These are phyloP conservation scores for Rhizopogon parksii DNA, from an alignment of 1,284 basidiomycete species.

Conservation along the genomic window DNA sequence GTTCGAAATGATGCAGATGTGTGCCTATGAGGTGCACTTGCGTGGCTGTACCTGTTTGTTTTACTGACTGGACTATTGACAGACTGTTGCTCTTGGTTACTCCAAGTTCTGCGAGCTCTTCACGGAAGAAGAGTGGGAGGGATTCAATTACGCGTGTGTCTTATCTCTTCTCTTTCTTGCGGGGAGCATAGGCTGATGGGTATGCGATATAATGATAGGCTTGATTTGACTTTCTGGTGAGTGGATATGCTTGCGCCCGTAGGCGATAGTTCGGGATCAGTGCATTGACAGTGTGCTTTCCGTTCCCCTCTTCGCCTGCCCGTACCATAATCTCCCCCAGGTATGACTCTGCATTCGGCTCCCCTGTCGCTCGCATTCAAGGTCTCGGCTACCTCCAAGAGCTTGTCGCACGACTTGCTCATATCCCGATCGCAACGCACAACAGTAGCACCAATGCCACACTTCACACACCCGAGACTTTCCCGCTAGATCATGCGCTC, in stretches of 20 bases:
- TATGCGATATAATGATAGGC: slow-evolving; percentile 15
- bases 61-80: slow-evolving; percentile 13
- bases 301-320: background rate
- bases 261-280: background rate
- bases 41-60: slow-evolving; percentile 1
- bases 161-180: background rate
- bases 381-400: slow-evolving; percentile 81
- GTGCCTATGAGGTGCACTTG: slow-evolving; percentile 71
- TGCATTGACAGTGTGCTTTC: background rate
- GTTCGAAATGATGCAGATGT: slow-evolving; percentile 70
- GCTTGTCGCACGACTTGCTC: slow-evolving; percentile 67
- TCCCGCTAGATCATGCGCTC: slow-evolving; percentile 70
- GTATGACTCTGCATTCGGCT: slow-evolving; percentile 77
- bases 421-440: slow-evolving; percentile 58
- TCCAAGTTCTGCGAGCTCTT: slow-evolving; percentile 88
- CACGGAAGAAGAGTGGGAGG: slow-evolving; percentile 84
- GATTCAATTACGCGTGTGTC: slow-evolving; percentile 76
- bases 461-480: slow-evolving; percentile 58
- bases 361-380: slow-evolving; percentile 69
- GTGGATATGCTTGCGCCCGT: background rate
- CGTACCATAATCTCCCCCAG: slow-evolving; percentile 29
- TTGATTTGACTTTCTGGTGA: slow-evolving; percentile 50
- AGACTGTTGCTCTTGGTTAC: slow-evolving; percentile 88
- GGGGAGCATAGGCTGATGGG: background rate
- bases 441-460: slow-evolving; percentile 77